phyloP scores from a whole-genome alignment of 345 rosid genomes.

The Boechera retrofracta region DNA sequence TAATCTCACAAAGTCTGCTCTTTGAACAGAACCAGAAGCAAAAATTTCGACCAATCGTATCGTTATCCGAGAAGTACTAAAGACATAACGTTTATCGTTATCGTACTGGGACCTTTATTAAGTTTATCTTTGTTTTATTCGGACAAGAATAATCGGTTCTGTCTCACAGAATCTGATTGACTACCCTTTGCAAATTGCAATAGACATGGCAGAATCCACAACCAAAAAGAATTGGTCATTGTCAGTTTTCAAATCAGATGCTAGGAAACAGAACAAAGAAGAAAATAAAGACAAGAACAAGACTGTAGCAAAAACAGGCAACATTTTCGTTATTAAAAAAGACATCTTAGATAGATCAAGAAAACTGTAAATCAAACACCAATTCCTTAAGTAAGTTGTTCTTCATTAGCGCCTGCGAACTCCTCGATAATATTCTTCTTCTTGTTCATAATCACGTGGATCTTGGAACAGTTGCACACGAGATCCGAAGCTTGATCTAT shows the following conservation, averaged over 20 bases:
- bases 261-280: slow-evolving; percentile 20
- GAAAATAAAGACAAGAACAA: slow-evolving; percentile 23
- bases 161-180: slow-evolving; percentile 24
- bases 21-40: slow-evolving; percentile 17
- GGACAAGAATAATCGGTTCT: slow-evolving; percentile 31
- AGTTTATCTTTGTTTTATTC: background rate
- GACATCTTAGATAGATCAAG: slow-evolving; percentile 11
- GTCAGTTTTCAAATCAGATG: slow-evolving; percentile 35
- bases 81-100: slow-evolving; percentile 6
- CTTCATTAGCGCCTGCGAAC: slow-evolving; percentile 54
- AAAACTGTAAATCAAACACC: slow-evolving; percentile 23
- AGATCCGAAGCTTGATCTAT: slow-evolving; percentile 45
- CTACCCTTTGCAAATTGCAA: slow-evolving; percentile 36
- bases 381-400: slow-evolving; percentile 41
- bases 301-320: slow-evolving; percentile 28
- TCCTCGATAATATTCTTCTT: slow-evolving; percentile 72
- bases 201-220: slow-evolving; percentile 30
- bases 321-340: background rate
- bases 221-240: slow-evolving; percentile 22
- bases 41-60: slow-evolving; percentile 33
- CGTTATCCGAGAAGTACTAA: slow-evolving; percentile 7
- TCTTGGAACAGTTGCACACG: slow-evolving; percentile 57
- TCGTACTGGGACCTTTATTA: slow-evolving; percentile 18
- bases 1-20: slow-evolving; percentile 29
- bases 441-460: slow-evolving; percentile 57